These are phyloP conservation scores for Oemleria cerasiformis DNA, from an alignment of 306 rosid species.

Conservation along the genomic window DNA sequence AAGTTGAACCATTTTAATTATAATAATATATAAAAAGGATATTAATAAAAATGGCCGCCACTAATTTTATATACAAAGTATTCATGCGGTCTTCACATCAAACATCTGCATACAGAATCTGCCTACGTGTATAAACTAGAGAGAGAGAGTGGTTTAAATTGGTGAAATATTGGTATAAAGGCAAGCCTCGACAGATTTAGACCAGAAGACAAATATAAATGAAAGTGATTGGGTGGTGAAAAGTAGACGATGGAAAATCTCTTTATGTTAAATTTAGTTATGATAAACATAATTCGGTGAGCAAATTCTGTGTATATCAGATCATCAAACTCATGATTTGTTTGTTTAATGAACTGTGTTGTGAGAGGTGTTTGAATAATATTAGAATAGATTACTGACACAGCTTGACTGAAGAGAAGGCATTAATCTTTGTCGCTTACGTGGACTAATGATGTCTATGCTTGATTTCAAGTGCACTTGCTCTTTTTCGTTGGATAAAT, in stretches of 20 bases:
- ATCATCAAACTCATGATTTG: background rate
- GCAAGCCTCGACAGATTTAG: background rate
- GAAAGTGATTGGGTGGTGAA: constrained; percentile 6
- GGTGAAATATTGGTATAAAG: too few relatives aligned
- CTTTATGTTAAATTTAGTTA: background rate
- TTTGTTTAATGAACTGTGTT: background rate
- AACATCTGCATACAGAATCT: too few relatives aligned
- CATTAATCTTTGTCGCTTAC: background rate
- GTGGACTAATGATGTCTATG: background rate
- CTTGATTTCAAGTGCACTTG: background rate
- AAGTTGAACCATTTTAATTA: too few relatives aligned
- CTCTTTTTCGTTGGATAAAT: background rate
- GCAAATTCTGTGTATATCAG: background rate
- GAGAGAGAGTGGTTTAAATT: too few relatives aligned
- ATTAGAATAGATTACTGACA: too few relatives aligned
- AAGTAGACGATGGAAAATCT: background rate
- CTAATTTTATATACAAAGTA: background rate
- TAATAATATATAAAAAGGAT: too few relatives aligned
- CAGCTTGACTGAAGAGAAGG: background rate
- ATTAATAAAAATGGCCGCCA: too few relatives aligned
- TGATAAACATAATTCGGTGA: constrained; percentile 15
- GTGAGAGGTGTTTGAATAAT: background rate
- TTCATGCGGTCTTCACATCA: background rate
- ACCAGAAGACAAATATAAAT: background rate
- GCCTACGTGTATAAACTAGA: background rate